phyloP scores from a whole-genome alignment of 768 basidiomycete species.

The Agrocybe chaxingu region DNA sequence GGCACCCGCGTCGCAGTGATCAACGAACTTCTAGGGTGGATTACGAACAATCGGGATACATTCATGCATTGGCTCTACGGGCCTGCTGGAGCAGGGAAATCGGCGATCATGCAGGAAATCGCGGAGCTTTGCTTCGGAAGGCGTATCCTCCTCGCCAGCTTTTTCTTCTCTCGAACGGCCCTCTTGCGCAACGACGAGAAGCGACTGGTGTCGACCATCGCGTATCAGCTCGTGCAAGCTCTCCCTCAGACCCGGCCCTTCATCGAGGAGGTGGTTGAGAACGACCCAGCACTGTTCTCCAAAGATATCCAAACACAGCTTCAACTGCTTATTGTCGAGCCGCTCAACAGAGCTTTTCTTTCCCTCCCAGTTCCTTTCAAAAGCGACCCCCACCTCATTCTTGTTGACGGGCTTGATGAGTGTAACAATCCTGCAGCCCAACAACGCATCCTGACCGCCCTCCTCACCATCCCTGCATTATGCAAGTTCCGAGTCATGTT shows the following conservation, averaged over 20 bases:
- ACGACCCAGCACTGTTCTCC: slow-evolving; percentile 9
- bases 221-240: neutral
- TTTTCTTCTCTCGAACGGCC: slow-evolving; percentile 2
- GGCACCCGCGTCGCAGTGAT: slow-evolving; percentile 7
- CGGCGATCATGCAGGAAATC: neutral
- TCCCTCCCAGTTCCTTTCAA: neutral
- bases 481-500: slow-evolving; percentile 2
- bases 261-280: slow-evolving; percentile 6
- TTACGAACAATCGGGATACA: neutral
- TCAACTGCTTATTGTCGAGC: neutral
- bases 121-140: neutral
- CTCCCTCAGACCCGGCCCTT: neutral
- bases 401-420: slow-evolving; percentile 8
- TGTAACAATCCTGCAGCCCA: slow-evolving; percentile 2
- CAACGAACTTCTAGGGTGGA: slow-evolving; percentile 1
- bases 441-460: neutral
- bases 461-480: neutral
- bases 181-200: neutral
- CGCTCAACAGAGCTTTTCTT: neutral
- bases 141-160: slow-evolving; percentile 2
- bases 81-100: slow-evolving; percentile 5
- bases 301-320: slow-evolving; percentile 5
- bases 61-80: slow-evolving; percentile 5
- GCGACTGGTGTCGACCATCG: slow-evolving; percentile 1
- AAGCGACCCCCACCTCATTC: neutral